A percentile compares a stretch with the other conserved stretches of the same genome.
phyloP scores from a whole-genome alignment of 1,284 basidiomycete genomes.

The Ceratobasidium sp. region DNA sequence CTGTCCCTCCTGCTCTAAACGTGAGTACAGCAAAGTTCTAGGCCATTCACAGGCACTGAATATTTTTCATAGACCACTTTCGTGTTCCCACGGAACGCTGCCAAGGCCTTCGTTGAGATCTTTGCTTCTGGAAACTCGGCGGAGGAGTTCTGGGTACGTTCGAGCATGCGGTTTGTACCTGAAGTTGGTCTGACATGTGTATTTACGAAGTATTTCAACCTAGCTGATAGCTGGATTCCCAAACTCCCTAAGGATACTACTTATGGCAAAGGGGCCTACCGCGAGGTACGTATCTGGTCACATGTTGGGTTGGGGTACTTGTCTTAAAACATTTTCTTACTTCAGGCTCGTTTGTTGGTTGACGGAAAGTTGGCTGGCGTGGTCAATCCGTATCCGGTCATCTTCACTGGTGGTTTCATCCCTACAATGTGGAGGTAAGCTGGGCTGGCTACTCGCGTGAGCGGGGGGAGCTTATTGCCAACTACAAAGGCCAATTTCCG shows the following conservation, averaged over 20 bases:
- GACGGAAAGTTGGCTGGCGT: slow-evolving; percentile 79
- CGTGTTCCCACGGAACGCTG: slow-evolving; percentile 73
- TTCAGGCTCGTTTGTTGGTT: slow-evolving; percentile 66
- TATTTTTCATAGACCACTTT: slow-evolving; percentile 66
- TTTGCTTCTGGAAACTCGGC: slow-evolving; percentile 76
- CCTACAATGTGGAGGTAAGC: slow-evolving; percentile 75
- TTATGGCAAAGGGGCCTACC: slow-evolving; percentile 74
- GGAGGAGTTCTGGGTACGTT: slow-evolving; percentile 81
- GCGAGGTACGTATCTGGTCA: slow-evolving; percentile 64
- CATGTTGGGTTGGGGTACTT: neutral
- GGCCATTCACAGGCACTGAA: neutral
- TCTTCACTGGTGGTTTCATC: slow-evolving; percentile 83
- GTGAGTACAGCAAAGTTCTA: slow-evolving; percentile 56
- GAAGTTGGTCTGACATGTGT: slow-evolving; percentile 38
- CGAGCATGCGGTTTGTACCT: slow-evolving; percentile 5
- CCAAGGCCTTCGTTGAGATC: slow-evolving; percentile 75
- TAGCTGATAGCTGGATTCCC: slow-evolving; percentile 67
- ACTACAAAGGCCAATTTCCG: slow-evolving; percentile 71
- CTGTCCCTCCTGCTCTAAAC: slow-evolving; percentile 76
- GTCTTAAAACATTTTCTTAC: neutral
- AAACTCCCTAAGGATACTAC: slow-evolving; percentile 66
- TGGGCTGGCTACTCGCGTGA: neutral
- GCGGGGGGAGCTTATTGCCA: neutral
- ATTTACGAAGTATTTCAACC: slow-evolving; percentile 72
- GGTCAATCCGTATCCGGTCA: slow-evolving; percentile 79